Evolutionary conservation across 164 flowering plant genomes (phyloP), one percentile per base, ranked within the genome.

Genomic region (Aristolochia fimbriata): DNA sequence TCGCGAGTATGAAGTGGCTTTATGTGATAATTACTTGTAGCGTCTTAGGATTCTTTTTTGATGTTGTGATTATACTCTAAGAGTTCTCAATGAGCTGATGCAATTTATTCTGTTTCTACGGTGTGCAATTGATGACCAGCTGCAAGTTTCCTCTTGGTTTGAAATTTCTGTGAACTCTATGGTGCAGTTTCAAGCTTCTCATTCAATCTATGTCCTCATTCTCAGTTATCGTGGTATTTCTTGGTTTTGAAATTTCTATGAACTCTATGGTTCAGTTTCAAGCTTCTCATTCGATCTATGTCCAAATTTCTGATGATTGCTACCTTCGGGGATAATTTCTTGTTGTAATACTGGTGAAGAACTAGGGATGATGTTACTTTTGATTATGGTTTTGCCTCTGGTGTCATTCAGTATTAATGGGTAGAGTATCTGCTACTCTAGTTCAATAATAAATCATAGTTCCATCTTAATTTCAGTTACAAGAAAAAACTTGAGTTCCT

Each of bases 271-370:
- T 49, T 49, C 51, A 3, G 19, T 49, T 20, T 49, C n/a, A 16
- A 49, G 16, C 20, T 49, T 16, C 8, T 16, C 4, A 49, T 8
- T 49, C 14, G 20, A 49, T 17, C 6, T 20, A 16, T 49, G 14
- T 20, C 15, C n/a, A 47, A 47, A 16, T 16, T 49, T 13, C 21
- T 8, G 20, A 16, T 17, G 2, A 6, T 20, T 4, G 51, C 61
- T 65, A 56, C 76, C 24, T 64, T 77, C 15, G 67, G 43, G 59
- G 81, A 75, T 64, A 79, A 80, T 76, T 78, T 76, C 3, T 60
- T 80, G 43, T 78, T 81, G 84, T 69, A 69, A 76, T 80, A 55
- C 77, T 30, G 70, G 70, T 56, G 77, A 75, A 58, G 81, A 83
- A 58, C 52, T 80, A 63, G 83, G 74, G 27, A 68, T 62, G 80